Evolutionary conservation across 352 stramenopile genomes (phyloP), one percentile per base, ranked within the genome.

Genomic region (Pythium coloratum): DNA sequence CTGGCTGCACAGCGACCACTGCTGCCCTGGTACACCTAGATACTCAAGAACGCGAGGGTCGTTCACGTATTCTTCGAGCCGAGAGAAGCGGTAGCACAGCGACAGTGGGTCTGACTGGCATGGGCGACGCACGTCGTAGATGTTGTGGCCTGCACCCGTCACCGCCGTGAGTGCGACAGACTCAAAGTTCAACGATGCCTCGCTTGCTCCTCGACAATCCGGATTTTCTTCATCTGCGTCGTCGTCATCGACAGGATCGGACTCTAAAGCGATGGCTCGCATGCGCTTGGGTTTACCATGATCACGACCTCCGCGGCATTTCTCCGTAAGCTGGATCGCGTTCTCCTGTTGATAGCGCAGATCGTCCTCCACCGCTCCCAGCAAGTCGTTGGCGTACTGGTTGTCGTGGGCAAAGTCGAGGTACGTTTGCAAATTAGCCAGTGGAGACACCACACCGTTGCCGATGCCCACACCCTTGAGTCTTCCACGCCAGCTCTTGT

Each of bases 401-500:
- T 86, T 89, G 0, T 65, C 64, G 38, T 60, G 56, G 6, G 77
- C 76, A 62, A 88, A 94, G 1, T 78, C 63, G 5, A 90, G 66
- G 57, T 76, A 77, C 18, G 84, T 86, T 42, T 87, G 64, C 26
- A 80, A 65, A 34, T 81, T 67, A 3, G 84, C 72, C 16, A 42
- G 76, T 2, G 78, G 70, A 18, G 86, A 94, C 18, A 91, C 84
- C 6, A 92, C 72, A 0, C 86, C 88, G 64, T 95, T 93, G 16
- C 88, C 88, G 24, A 95, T 92, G 26, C 75, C 90, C n/a, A 98
- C 82, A 6, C 91, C 92, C 61, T 92, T 92, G 32, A 97, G 69
- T 8, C 63, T 65, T 2, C 64, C 49, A 42, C 66, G 57, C 66
- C 73, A 86, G 3, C 59, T 63, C 32, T 55, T 50, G 4, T 84